Evolutionary conservation across 2,329 filamentous ascomycete species (phyloP), one percentile per base, ranked within the genome.

Genomic region (Grosmannia penicillata): DNA sequence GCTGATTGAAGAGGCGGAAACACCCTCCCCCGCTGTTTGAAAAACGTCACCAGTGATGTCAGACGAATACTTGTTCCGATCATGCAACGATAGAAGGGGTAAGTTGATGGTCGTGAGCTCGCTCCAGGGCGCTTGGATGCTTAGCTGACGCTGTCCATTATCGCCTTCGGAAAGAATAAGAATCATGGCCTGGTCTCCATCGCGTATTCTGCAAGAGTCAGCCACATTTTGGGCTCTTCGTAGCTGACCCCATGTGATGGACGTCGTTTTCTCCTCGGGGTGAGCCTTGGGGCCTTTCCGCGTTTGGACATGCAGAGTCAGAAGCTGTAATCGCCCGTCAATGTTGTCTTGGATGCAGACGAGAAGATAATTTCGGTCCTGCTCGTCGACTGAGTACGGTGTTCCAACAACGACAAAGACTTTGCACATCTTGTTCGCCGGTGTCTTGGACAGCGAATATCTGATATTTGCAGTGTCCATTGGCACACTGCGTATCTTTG

Each of bases 111-210:
- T 75, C n/a, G 76, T 73, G 11, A 81, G 64, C 37, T 70, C 69
- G 41, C 78, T 77, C 82, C 82, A 87, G 1, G 80, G 81, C 6
- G 79, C 79, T 54, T 86, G 81, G 9, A 83, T 60, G 46, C 77
- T 82, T 14, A 89, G 57, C 49, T 81, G 74, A 33, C 73, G 70
- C 23, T 69, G 67, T 2, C 78, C 78, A 45, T 74, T 63, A 36
- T 68, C 66, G 19, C 74, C 72, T 47, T 78, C 72, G 4, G 76
- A 80, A 13, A 89, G 59, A 21, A 82, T 74, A 3, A 86, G 59
- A 37, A 87, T 78, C 45, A 77, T 75, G 24, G 77, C 74, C 38
- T 80, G 63, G 21, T 68, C 63, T 2, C 76, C 76, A 53, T 87
- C 81, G 5, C 67, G 63, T 31, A 87, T 56, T 48, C 75, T 81